These are phyloP conservation scores for Hawksworthiomyces lignivorus DNA, from an alignment of 2,329 filamentous ascomycete genomes.

Conservation along the genomic window DNA sequence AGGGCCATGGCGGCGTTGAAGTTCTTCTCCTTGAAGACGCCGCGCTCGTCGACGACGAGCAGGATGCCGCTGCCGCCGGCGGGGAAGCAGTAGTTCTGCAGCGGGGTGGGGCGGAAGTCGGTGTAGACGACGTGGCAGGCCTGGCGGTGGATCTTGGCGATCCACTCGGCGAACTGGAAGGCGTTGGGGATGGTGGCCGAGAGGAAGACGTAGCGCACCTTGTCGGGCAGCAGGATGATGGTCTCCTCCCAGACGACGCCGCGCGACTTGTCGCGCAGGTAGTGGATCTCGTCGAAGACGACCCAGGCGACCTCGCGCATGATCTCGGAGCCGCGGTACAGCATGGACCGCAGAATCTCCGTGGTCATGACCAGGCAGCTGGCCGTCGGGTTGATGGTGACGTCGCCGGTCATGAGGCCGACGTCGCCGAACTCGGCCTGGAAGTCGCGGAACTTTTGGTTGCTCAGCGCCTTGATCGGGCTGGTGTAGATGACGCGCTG, in stretches of 20 bases:
- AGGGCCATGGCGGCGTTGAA: constrained; percentile 93
- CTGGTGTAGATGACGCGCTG: constrained; percentile 98
- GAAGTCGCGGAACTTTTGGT: constrained; percentile 98
- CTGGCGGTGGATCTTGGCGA: constrained; percentile 94
- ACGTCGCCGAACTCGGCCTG: constrained; percentile 93
- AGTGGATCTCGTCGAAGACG: constrained; percentile 97
- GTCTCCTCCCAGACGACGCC: constrained; percentile 99
- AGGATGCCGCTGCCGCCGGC: constrained; percentile 87
- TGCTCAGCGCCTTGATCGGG: constrained; percentile 97
- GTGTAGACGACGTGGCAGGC: constrained; percentile 99
- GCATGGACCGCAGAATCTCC: constrained; percentile 96
- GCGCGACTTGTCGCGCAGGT: constrained; percentile 87
- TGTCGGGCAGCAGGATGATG: constrained; percentile 94
- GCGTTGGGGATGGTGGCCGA: constrained; percentile 98
- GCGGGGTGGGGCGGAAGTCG: constrained; percentile 90
- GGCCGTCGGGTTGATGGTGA: constrained; percentile 97
- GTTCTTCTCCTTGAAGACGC: constrained; percentile 91
- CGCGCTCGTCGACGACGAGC: constrained; percentile 93
- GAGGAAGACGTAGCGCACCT: constrained; percentile 96
- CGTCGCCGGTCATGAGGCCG: constrained; percentile 96
- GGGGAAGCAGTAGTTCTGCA: constrained; percentile 98
- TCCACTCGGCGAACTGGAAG: constrained; percentile 99
- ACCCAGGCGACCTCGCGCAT: constrained; percentile 99
- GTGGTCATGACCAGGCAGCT: constrained; percentile 99
- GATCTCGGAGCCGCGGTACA: constrained; percentile 96